Conservation (phyloP, 257 asterid genomes). For the Gentiana macrophylla region DNA sequence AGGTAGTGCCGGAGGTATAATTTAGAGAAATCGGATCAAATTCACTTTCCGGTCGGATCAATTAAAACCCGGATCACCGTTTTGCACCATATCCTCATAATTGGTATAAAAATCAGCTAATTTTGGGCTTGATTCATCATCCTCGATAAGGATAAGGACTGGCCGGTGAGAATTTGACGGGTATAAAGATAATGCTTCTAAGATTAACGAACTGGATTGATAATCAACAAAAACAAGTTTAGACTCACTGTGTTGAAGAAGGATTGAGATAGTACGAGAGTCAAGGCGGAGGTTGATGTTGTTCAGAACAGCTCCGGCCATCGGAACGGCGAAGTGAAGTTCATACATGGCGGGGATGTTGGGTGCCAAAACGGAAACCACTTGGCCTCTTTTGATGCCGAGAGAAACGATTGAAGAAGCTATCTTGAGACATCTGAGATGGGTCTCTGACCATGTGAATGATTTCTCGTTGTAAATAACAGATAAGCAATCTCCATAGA, state of each 20-base stretch:
- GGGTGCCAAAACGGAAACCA: conserved; percentile 60
- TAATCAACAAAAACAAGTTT: conserved; percentile 51
- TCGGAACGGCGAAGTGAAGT: conserved; percentile 65
- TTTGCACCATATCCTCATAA: conserved; percentile 8
- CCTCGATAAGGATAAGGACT: conserved; percentile 27
- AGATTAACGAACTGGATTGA: conserved; percentile 28
- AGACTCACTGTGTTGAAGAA: conserved; percentile 48
- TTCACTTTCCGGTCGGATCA: conserved; percentile 52
- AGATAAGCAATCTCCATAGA: conserved; percentile 53
- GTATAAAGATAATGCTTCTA: conserved; percentile 45
- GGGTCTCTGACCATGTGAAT: conserved; percentile 57
- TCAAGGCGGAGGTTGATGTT: conserved; percentile 62
- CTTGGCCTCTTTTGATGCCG: conserved; percentile 44
- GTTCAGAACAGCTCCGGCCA: conserved; percentile 71
- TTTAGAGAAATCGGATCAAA: conserved; percentile 45
- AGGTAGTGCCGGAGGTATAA: conserved; percentile 86
- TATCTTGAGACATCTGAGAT: conserved; percentile 29
- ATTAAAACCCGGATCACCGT: conserved; percentile 20
- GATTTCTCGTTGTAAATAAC: conserved; percentile 28
- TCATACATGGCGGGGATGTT: conserved; percentile 75
- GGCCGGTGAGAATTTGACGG: conserved; percentile 29
- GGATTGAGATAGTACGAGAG: conserved; percentile 45
- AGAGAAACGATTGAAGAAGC: conserved; percentile 47
- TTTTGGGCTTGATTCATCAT: background rate
- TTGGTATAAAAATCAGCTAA: conserved; percentile 1